Conservation (phyloP, 2,329 filamentous ascomycete species). For the Pezicula rhizophila region DNA sequence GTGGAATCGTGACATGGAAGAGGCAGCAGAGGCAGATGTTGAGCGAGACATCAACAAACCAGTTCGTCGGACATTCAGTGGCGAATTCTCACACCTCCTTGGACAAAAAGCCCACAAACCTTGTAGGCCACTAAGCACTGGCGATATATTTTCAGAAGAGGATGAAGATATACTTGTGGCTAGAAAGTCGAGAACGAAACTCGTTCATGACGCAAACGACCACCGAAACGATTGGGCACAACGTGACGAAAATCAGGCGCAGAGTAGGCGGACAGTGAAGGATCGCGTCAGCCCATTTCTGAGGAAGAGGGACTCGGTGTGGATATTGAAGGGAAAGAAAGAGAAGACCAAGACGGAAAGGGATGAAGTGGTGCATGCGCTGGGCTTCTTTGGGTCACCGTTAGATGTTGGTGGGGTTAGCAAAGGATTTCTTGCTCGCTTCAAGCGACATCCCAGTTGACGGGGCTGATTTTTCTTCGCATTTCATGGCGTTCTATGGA, state of each 20-base stretch:
- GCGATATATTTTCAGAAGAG: slow-evolving; percentile 17
- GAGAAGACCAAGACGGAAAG: slow-evolving; percentile 19
- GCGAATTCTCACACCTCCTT: slow-evolving; percentile 15
- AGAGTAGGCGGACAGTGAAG: slow-evolving; percentile 17
- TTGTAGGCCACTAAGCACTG: slow-evolving; percentile 18
- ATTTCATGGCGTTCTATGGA: neutral
- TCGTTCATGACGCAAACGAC: slow-evolving; percentile 12
- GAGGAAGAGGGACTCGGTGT: slow-evolving; percentile 42
- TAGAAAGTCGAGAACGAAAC: slow-evolving; percentile 7
- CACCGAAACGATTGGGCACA: slow-evolving; percentile 48
- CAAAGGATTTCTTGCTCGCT: slow-evolving; percentile 20
- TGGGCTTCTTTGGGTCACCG: slow-evolving; percentile 11
- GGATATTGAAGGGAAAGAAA: slow-evolving; percentile 40
- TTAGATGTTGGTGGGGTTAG: slow-evolving; percentile 9
- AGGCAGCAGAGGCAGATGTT: slow-evolving; percentile 27
- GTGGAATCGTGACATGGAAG: slow-evolving; percentile 31
- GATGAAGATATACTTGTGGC: slow-evolving; percentile 5
- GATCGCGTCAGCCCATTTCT: slow-evolving; percentile 25
- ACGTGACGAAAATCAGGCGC: slow-evolving; percentile 38
- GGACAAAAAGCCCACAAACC: slow-evolving; percentile 2
- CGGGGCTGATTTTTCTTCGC: neutral
- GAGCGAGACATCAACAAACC: slow-evolving; percentile 22
- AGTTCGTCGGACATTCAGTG: slow-evolving; percentile 29
- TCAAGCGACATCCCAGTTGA: slow-evolving; percentile 22
- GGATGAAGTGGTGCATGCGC: slow-evolving; percentile 11